Evolutionary conservation across 345 rosid species (phyloP).

Genomic region (Tarenaya hassleriana): DNA sequence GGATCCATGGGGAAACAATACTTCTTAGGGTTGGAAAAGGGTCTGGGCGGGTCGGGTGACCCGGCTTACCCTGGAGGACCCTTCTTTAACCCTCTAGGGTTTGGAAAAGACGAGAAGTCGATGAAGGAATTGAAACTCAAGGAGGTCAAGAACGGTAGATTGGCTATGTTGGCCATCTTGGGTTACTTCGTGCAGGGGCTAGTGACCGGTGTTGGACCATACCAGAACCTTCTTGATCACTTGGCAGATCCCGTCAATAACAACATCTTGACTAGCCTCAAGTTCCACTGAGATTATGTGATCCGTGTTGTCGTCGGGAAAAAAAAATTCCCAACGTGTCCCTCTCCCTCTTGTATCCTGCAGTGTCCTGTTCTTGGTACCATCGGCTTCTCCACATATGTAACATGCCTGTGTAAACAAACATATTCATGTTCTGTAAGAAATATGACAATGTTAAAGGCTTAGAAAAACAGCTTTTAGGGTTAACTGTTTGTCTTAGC

Average conservation of each 20-base stretch:
- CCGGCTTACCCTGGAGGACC: conserved; percentile 96
- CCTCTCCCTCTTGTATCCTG: conserved; percentile 16
- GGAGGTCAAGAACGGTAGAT: conserved; percentile 89
- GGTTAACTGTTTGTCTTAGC: conserved; percentile 11
- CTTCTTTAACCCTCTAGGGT: conserved; percentile 82
- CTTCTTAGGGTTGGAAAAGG: conserved; percentile 85
- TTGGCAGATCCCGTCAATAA: conserved; percentile 93
- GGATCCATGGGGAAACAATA: conserved; percentile 93
- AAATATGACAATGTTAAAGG: conserved; percentile 32
- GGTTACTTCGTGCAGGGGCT: conserved; percentile 74
- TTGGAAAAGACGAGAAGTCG: conserved; percentile 86
- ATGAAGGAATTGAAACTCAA: conserved; percentile 85
- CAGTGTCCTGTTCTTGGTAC: conserved; percentile 16
- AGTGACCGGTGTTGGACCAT: conserved; percentile 92
- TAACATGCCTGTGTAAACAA: conserved; percentile 50
- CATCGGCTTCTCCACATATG: conserved; percentile 20
- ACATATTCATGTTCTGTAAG: conserved; percentile 36
- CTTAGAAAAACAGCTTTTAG: conserved; percentile 14
- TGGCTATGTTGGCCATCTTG: conserved; percentile 85
- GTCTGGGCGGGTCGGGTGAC: conserved; percentile 72
- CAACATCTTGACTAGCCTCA: conserved; percentile 88
- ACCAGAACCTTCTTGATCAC: conserved; percentile 91
- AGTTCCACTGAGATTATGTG: conserved; percentile 57
- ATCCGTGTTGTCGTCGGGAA: conserved; percentile 12
- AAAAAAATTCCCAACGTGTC: neutral